phyloP scores from a whole-genome alignment of 2,329 filamentous ascomycete species.

The Pseudogymnoascus sp. region DNA sequence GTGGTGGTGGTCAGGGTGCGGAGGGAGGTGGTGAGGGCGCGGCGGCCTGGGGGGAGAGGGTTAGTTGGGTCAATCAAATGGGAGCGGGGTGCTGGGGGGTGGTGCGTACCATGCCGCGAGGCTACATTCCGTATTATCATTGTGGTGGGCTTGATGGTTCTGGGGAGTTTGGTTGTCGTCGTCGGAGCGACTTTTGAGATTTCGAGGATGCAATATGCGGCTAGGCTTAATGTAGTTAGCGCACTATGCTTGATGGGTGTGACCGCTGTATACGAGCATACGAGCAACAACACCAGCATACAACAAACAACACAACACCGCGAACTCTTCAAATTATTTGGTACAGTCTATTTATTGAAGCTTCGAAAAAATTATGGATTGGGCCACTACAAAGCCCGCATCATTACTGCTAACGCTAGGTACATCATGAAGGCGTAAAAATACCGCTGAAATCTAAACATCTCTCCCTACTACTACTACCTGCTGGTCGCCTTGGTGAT shows the following conservation, averaged over 20 bases:
- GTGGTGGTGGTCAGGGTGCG: constrained; percentile 31
- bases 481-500: constrained; percentile 58
- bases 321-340: neutral
- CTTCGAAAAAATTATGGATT: neutral
- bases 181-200: constrained; percentile 19
- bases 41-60: constrained; percentile 36
- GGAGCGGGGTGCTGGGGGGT: neutral
- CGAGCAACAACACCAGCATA: neutral
- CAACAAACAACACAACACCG: neutral
- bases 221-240: neutral
- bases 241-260: neutral
- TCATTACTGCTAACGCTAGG: constrained; percentile 4
- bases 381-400: neutral
- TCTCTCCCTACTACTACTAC: constrained; percentile 20
- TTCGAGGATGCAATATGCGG: constrained; percentile 5
- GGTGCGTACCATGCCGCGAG: constrained; percentile 43
- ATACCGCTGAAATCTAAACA: constrained; percentile 3
- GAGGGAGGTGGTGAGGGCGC: constrained; percentile 33
- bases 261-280: neutral
- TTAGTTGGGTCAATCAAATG: constrained; percentile 18
- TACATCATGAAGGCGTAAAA: constrained; percentile 10
- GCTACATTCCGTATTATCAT: constrained; percentile 50
- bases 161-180: neutral
- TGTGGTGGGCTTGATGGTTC: constrained; percentile 21
- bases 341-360: constrained; percentile 5